A percentile compares a stretch with the other conserved stretches of the same genome.
These are phyloP conservation scores for Meira miltonrushii DNA, from an alignment of 1,284 basidiomycete species.

Conservation along the genomic window DNA sequence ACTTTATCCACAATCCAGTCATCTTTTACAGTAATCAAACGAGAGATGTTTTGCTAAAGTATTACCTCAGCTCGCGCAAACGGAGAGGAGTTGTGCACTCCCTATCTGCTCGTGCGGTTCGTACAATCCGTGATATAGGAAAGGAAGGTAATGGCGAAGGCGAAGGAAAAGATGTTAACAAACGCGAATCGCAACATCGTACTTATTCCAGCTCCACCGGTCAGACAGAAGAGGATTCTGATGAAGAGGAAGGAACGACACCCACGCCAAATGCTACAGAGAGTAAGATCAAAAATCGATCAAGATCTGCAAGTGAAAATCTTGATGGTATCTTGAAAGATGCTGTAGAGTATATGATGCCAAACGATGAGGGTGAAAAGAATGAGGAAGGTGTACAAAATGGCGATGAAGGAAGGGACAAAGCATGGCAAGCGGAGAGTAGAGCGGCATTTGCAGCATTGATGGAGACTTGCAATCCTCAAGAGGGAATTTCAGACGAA, in stretches of 20 bases:
- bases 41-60: conserved; percentile 78
- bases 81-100: conserved; percentile 76
- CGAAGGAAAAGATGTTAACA: conserved; percentile 12
- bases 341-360: conserved; percentile 26
- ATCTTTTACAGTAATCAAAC: conserved; percentile 74
- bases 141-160: conserved; percentile 19
- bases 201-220: too few relatives aligned
- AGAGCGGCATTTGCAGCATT: neutral
- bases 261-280: neutral
- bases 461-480: conserved; percentile 17
- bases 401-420: neutral
- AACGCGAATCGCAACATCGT: conserved; percentile 9
- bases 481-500: conserved; percentile 52
- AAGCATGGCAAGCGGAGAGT: conserved; percentile 13
- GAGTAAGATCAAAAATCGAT: neutral
- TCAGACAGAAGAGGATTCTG: neutral
- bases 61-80: conserved; percentile 76
- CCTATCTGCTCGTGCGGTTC: conserved; percentile 64
- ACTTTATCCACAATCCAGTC: conserved; percentile 81
- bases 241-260: neutral
- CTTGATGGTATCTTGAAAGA: conserved; percentile 49
- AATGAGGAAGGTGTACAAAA: neutral
- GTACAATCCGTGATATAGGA: conserved; percentile 40
- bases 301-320: neutral
- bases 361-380: conserved; percentile 11